Conservation (phyloP, 2,329 filamentous ascomycete genomes). For the Aspergillus thermomutatus region DNA sequence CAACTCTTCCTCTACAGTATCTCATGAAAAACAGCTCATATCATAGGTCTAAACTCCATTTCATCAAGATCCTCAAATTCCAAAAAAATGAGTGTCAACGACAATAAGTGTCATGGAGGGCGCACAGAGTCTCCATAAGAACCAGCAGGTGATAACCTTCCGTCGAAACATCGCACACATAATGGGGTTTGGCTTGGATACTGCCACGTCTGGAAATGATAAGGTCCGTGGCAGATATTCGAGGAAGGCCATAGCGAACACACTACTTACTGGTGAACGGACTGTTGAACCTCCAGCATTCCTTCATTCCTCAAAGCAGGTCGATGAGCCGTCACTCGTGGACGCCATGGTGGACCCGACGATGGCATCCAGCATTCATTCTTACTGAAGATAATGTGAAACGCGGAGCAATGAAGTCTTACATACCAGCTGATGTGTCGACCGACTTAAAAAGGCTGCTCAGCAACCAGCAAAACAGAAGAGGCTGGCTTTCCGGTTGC, state of each 20-base stretch:
- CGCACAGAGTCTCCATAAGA: not conserved
- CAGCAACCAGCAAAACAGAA: not conserved
- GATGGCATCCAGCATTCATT: not conserved
- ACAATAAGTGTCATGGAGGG: not conserved
- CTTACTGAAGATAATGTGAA: not conserved
- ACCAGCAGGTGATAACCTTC: not conserved
- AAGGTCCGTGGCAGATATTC: not conserved
- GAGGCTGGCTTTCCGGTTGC: not conserved
- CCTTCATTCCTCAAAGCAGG: not conserved
- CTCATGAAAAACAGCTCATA: not conserved
- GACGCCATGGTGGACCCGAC: not conserved
- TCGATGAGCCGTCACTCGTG: not conserved
- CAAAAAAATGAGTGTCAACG: not conserved
- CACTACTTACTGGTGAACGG: not conserved
- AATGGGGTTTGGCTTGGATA: not conserved
- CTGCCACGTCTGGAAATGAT: not conserved
- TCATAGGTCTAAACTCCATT: not conserved
- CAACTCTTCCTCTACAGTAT: not conserved
- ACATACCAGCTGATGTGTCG: not conserved
- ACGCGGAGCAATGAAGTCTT: not conserved
- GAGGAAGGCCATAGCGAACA: not conserved
- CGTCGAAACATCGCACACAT: not conserved
- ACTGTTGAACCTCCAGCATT: not conserved
- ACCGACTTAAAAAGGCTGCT: not conserved
- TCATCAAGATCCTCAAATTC: not conserved